A percentile compares a stretch with the other conserved stretches of the same genome.
Evolutionary conservation across 75 land plant genomes (phyloP).

Genomic region (Cunninghamia lanceolata): DNA sequence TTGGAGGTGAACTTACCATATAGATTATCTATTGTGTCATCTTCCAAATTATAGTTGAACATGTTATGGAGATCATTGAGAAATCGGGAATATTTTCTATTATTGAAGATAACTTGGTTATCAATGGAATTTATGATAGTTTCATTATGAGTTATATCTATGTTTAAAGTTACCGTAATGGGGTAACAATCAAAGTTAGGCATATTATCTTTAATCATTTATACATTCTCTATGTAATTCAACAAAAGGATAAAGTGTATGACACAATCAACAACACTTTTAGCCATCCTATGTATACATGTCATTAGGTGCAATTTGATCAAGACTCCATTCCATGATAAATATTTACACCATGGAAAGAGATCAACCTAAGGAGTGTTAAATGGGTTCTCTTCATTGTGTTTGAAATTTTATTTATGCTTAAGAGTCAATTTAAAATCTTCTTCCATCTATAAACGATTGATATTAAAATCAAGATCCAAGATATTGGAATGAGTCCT

Average conservation of each 20-base stretch:
- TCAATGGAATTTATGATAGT: neutral
- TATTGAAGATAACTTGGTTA: neutral
- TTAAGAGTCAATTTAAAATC: neutral
- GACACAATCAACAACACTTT: neutral
- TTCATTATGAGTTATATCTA: neutral
- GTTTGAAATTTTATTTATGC: neutral
- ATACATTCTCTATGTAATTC: neutral
- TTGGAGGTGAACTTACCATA: neutral
- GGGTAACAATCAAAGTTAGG: neutral
- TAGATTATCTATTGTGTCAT: neutral
- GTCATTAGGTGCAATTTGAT: neutral
- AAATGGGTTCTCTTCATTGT: neutral
- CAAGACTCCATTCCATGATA: neutral
- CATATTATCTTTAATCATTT: neutral
- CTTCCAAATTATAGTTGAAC: neutral
- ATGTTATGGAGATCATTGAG: neutral
- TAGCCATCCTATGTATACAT: neutral
- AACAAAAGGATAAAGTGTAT: neutral
- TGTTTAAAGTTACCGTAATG: neutral
- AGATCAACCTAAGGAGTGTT: neutral
- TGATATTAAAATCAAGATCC: neutral
- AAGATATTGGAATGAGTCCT: neutral
- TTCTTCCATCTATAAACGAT: neutral
- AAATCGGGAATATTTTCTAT: neutral
- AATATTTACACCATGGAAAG: neutral